Percentiles rank a stretch among this genome's conserved stretches.
These are phyloP conservation scores for Leptosphaerulina australis DNA, from an alignment of 2,329 filamentous ascomycete genomes.

Conservation along the genomic window DNA sequence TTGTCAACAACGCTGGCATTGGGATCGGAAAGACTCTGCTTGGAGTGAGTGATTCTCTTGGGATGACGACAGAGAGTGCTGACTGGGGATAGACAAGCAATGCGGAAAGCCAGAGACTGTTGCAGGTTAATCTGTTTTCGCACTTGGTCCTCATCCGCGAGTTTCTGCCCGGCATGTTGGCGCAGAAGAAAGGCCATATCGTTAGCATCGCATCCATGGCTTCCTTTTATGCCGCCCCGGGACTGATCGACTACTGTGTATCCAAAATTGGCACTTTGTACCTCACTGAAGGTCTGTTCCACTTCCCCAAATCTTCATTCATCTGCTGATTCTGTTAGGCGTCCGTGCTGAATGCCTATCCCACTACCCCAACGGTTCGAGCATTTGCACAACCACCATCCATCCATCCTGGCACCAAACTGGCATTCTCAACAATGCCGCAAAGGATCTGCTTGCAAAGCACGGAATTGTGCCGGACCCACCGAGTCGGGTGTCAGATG, in stretches of 20 bases:
- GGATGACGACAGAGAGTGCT: background rate
- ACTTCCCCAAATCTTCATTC: too few species aligned
- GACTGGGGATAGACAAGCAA: slow-evolving; percentile 28
- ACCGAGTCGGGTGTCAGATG: slow-evolving; percentile 29
- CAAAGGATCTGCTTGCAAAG: slow-evolving; percentile 19
- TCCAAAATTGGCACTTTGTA: slow-evolving; percentile 39
- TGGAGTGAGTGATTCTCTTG: slow-evolving; percentile 18
- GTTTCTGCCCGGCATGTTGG: slow-evolving; percentile 41
- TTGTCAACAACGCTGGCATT: slow-evolving; percentile 44
- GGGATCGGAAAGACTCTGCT: slow-evolving; percentile 28
- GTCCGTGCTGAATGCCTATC: slow-evolving; percentile 34
- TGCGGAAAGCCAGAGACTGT: slow-evolving; percentile 33
- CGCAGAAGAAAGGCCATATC: slow-evolving; percentile 38
- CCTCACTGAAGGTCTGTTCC: slow-evolving; percentile 39
- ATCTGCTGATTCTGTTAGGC: too few species aligned
- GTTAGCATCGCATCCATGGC: slow-evolving; percentile 40
- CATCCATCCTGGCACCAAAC: slow-evolving; percentile 39
- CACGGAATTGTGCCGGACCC: slow-evolving; percentile 25
- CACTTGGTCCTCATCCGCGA: slow-evolving; percentile 39
- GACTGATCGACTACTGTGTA: slow-evolving; percentile 38
- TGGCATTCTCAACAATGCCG: slow-evolving; percentile 29
- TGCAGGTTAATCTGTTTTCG: slow-evolving; percentile 40
- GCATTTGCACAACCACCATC: slow-evolving; percentile 39
- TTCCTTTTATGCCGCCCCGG: slow-evolving; percentile 31
- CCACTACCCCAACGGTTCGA: slow-evolving; percentile 30